Conservation (phyloP, 768 basidiomycete genomes). For the Leccinum fibrillosum region DNA sequence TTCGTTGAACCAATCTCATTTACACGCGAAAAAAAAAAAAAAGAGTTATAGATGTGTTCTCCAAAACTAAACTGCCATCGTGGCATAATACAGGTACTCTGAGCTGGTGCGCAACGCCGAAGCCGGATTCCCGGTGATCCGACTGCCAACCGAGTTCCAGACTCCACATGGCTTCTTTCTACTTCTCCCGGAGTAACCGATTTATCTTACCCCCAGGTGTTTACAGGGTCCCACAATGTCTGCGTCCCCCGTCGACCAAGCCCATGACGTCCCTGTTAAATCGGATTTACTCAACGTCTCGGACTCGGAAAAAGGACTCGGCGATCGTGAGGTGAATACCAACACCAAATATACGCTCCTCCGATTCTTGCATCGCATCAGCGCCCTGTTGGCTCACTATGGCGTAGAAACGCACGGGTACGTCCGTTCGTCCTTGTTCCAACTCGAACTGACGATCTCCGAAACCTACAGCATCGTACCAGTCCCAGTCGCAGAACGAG, state of each 20-base stretch:
- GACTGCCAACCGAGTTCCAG: neutral
- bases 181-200: neutral
- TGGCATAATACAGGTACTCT: too few relatives aligned
- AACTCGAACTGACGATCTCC: neutral
- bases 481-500: constrained; percentile 33
- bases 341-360: neutral
- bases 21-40: too few relatives aligned
- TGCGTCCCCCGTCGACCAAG: neutral
- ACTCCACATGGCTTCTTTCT: neutral
- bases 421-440: neutral
- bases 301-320: constrained; percentile 3
- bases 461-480: constrained; percentile 36
- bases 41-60: neutral
- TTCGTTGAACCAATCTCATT: neutral
- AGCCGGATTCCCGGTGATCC: neutral
- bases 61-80: too few relatives aligned
- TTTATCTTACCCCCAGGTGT: neutral
- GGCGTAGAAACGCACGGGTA: constrained; percentile 44
- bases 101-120: neutral
- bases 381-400: constrained; percentile 30
- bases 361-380: constrained; percentile 20
- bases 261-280: neutral
- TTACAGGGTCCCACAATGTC: constrained; percentile 4
- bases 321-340: neutral
- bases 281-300: neutral